Evolutionary conservation across 768 basidiomycete genomes (phyloP), one percentile per base, ranked within the genome.

Genomic region (Rhodotorula diobovata): DNA sequence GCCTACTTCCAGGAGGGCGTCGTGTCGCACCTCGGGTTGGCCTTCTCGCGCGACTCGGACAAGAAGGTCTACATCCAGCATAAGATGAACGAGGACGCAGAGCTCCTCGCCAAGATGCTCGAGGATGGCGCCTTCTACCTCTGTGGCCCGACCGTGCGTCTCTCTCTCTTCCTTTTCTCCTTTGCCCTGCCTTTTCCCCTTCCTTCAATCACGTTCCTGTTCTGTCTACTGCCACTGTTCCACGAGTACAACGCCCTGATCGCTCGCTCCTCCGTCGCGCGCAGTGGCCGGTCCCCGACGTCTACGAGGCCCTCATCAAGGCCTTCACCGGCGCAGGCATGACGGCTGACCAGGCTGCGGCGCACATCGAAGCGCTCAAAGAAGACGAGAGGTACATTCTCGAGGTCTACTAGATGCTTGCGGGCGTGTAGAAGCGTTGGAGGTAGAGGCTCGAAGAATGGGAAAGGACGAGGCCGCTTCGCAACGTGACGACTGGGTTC

Each of bases 11-110:
- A 86, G 16, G 90, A 90, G 76, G 87, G 88, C 53, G 83, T 93
- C 69, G 90, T 98, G 80, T 88, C 91, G 21, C 88, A 88, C 77
- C 89, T 92, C 30, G 95, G 96, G 25, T 85, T 99, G 53, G 96
- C 96, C 34, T 99, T 98, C 85, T 97, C 95, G 46, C 88, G 96
- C 70, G 96, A 99, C 79, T 88, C 89, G 1, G 86, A 87, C 61
- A 87, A 88, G 80, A 99, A 99, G 81, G 89, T 95, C 32, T 99
- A 99, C 81, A 99, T 99, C 78, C 96, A 99, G 81, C 91, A 98
- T 84, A 94, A 91, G 85, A 98, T 98, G 93, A 83, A 87, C 51
- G 88, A 95, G 78, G 93, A 99, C 80, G 89, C 89, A 28, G 85
- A 86, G 76, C 83, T 84, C 41, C 85, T 99, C 35, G 88, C 87